A percentile compares a stretch with the other conserved stretches of the same genome.
Evolutionary conservation across 164 flowering plant species (phyloP).

Genomic region (Vitis riparia): DNA sequence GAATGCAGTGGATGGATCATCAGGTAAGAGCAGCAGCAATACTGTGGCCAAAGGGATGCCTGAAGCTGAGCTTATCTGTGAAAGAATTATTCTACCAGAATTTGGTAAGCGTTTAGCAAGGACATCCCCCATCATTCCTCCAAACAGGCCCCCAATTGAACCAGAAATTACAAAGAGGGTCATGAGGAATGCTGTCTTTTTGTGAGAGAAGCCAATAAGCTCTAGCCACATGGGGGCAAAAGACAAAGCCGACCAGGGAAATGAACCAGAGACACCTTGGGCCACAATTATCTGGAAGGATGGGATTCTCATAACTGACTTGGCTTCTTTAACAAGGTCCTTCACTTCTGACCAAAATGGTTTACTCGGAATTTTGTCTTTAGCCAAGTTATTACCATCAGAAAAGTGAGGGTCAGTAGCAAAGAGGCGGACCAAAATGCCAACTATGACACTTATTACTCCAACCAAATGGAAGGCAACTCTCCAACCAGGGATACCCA

Average conservation of each 20-base stretch:
- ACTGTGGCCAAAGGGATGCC: constrained; percentile 33
- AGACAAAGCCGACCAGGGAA: constrained; percentile 31
- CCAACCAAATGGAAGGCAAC: constrained; percentile 33
- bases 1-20: constrained; percentile 27
- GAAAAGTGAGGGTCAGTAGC: constrained; percentile 31
- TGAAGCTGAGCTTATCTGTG: constrained; percentile 32
- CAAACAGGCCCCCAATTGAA: constrained; percentile 28
- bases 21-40: constrained; percentile 27
- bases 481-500: constrained; percentile 41
- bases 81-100: constrained; percentile 28
- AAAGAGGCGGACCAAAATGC: constrained; percentile 29
- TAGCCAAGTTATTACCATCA: not conserved
- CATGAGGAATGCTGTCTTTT: constrained; percentile 21
- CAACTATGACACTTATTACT: constrained; percentile 30
- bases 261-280: constrained; percentile 32
- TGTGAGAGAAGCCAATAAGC: constrained; percentile 33
- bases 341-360: constrained; percentile 18
- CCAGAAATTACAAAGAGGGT: constrained; percentile 19
- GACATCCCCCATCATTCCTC: constrained; percentile 32
- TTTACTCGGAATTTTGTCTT: not conserved
- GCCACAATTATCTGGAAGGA: constrained; percentile 36
- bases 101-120: constrained; percentile 24
- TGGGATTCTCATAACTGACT: constrained; percentile 27
- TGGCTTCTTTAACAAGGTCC: constrained; percentile 23
- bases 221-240: constrained; percentile 39